Percentiles rank a stretch among this genome's conserved stretches.
These are phyloP conservation scores for Clavispora carvajalis DNA, from an alignment of 805 yeast species.

Conservation along the genomic window DNA sequence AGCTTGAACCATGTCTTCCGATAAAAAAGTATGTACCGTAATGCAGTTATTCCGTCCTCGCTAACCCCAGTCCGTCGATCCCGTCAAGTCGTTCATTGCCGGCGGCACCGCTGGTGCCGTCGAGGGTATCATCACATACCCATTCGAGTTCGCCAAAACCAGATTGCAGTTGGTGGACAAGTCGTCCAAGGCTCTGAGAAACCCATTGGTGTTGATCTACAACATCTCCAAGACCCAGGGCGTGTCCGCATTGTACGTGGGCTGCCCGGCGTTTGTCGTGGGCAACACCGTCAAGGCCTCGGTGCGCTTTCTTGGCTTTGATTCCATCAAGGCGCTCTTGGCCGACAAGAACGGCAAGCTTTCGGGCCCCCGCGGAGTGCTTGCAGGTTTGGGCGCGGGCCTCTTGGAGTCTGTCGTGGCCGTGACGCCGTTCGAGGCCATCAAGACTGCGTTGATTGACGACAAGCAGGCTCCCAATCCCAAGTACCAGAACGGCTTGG, in stretches of 20 bases:
- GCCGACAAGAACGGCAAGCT: constrained; percentile 83
- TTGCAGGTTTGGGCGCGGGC: constrained; percentile 98
- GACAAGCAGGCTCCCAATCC: constrained; percentile 78
- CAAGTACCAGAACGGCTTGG: constrained; percentile 61
- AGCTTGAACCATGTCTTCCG: constrained; percentile 5
- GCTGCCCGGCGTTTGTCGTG: constrained; percentile 93
- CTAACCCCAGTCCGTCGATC: constrained; percentile 47
- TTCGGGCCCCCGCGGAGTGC: constrained; percentile 83
- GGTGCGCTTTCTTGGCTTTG: constrained; percentile 91
- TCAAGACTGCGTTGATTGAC: constrained; percentile 92
- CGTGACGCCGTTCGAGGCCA: constrained; percentile 95
- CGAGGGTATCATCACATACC: constrained; percentile 89
- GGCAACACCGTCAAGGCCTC: constrained; percentile 97
- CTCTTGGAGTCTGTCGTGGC: constrained; percentile 86
- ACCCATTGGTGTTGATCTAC: constrained; percentile 77
- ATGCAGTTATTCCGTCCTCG: background rate
- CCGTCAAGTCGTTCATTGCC: constrained; percentile 78
- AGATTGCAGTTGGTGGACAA: constrained; percentile 78
- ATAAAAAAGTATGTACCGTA: constrained; percentile 8
- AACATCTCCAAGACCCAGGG: constrained; percentile 78
- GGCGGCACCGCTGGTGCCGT: constrained; percentile 97
- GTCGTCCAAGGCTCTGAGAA: constrained; percentile 59
- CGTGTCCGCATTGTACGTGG: constrained; percentile 72
- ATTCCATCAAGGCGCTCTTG: constrained; percentile 69
- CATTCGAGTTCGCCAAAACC: constrained; percentile 96